Percentiles rank a stretch among this genome's conserved stretches.
These are phyloP conservation scores for Raphanus raphanistrum DNA, from an alignment of 345 rosid genomes.

Conservation along the genomic window DNA sequence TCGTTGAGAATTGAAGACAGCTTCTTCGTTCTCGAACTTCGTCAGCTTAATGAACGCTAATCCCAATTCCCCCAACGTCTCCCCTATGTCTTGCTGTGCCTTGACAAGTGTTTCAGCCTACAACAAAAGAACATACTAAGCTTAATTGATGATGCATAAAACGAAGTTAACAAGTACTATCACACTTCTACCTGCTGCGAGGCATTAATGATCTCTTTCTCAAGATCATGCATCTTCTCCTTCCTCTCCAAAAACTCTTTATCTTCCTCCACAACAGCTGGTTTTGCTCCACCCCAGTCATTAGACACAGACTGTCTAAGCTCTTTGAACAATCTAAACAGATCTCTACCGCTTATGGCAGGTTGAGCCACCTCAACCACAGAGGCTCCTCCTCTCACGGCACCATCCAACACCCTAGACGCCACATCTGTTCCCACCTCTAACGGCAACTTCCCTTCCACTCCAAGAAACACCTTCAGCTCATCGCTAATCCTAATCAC, in stretches of 20 bases:
- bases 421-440: conserved; percentile 75
- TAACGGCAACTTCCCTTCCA: conserved; percentile 72
- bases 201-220: conserved; percentile 82
- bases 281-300: conserved; percentile 88
- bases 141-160: neutral
- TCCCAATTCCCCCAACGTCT: conserved; percentile 91
- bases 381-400: conserved; percentile 40
- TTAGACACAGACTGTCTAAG: conserved; percentile 80
- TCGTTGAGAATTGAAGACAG: conserved; percentile 68
- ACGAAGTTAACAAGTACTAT: neutral
- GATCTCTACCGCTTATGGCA: conserved; percentile 85
- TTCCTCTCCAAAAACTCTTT: conserved; percentile 85
- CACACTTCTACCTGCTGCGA: conserved; percentile 74
- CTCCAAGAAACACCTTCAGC: conserved; percentile 73
- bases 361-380: conserved; percentile 79
- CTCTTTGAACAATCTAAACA: conserved; percentile 86
- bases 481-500: conserved; percentile 82
- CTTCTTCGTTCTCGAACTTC: conserved; percentile 73
- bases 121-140: neutral
- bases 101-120: conserved; percentile 94
- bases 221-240: conserved; percentile 78
- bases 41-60: conserved; percentile 57
- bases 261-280: conserved; percentile 87
- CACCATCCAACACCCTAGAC: conserved; percentile 92
- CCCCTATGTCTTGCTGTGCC: conserved; percentile 97